Percentiles rank a stretch among this genome's conserved stretches.
Conservation (phyloP, 2,329 filamentous ascomycete species). For the Pseudonectria buxi region DNA sequence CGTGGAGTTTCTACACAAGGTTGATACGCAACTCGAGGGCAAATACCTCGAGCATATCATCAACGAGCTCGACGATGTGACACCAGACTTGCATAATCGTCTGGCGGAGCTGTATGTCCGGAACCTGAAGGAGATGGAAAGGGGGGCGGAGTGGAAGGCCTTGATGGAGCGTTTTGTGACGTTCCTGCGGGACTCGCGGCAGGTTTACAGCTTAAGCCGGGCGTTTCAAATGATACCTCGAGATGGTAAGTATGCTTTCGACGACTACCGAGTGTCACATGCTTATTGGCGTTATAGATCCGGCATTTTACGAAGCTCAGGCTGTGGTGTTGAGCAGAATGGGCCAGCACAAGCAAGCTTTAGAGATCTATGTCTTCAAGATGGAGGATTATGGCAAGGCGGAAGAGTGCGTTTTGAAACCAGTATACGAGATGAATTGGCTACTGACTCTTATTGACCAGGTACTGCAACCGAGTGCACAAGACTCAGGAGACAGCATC, state of each 20-base stretch:
- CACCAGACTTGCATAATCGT: constrained; percentile 79
- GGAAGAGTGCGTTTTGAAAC: constrained; percentile 63
- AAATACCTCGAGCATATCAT: constrained; percentile 89
- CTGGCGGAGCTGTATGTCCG: constrained; percentile 66
- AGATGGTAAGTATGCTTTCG: constrained; percentile 54
- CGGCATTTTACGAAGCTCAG: constrained; percentile 80
- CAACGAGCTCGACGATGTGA: constrained; percentile 74
- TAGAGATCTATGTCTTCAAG: constrained; percentile 98
- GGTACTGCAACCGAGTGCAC: constrained; percentile 85
- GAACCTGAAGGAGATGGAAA: constrained; percentile 41
- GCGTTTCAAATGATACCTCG: constrained; percentile 72
- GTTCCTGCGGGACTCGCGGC: constrained; percentile 68
- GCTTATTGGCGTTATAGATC: constrained; percentile 45
- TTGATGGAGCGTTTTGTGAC: constrained; percentile 61
- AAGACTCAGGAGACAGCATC: constrained; percentile 45
- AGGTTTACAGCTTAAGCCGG: constrained; percentile 69
- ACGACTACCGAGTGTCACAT: constrained; percentile 1
- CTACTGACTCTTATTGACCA: constrained; percentile 28
- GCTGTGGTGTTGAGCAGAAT: constrained; percentile 91
- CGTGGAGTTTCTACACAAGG: constrained; percentile 62
- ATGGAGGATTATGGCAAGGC: constrained; percentile 81
- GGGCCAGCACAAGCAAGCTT: constrained; percentile 87
- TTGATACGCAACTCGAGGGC: constrained; percentile 67
- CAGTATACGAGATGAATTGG: not conserved
- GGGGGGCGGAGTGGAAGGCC: constrained; percentile 45